Percentiles rank a stretch among this genome's conserved stretches.
phyloP scores from a whole-genome alignment of 352 stramenopile genomes.

The Globisporangium barbulae region DNA sequence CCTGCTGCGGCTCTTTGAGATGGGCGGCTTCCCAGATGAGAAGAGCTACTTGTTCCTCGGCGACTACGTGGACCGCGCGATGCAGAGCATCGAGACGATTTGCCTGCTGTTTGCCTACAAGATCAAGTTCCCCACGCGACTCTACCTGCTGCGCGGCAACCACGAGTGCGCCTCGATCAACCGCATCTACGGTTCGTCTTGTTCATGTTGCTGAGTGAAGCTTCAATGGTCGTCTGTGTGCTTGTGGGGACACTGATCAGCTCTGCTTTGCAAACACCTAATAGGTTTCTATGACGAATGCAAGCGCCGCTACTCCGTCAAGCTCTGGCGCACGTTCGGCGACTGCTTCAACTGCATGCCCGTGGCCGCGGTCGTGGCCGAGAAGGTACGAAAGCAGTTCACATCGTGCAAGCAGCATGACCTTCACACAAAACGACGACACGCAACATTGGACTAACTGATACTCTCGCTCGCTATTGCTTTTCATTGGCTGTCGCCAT shows the following conservation, averaged over 20 bases:
- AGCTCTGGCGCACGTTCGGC: constrained; percentile 94
- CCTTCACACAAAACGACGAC: not conserved
- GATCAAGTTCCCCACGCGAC: constrained; percentile 84
- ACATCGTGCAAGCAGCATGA: not conserved
- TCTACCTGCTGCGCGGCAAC: constrained; percentile 83
- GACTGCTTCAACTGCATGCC: constrained; percentile 99
- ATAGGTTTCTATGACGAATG: constrained; percentile 98
- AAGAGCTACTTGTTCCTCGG: constrained; percentile 79
- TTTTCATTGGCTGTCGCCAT: not conserved
- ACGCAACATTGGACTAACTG: too few relatives aligned
- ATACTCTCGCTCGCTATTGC: not conserved
- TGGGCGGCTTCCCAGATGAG: constrained; percentile 86
- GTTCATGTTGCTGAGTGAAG: not conserved
- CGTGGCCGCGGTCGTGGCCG: constrained; percentile 93
- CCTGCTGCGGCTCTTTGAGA: constrained; percentile 95
- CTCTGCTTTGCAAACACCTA: too few relatives aligned
- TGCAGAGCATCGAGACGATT: constrained; percentile 84
- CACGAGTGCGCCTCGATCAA: constrained; percentile 83
- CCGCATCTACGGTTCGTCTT: constrained; percentile 56
- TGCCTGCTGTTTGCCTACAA: constrained; percentile 84
- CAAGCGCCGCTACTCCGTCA: constrained; percentile 92
- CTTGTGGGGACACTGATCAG: not conserved
- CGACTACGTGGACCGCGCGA: constrained; percentile 88
- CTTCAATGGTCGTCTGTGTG: not conserved
- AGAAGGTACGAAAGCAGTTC: constrained; percentile 62